Evolutionary conservation across 768 basidiomycete species (phyloP), one percentile per base, ranked within the genome.

Genomic region (Boletus fagicola): DNA sequence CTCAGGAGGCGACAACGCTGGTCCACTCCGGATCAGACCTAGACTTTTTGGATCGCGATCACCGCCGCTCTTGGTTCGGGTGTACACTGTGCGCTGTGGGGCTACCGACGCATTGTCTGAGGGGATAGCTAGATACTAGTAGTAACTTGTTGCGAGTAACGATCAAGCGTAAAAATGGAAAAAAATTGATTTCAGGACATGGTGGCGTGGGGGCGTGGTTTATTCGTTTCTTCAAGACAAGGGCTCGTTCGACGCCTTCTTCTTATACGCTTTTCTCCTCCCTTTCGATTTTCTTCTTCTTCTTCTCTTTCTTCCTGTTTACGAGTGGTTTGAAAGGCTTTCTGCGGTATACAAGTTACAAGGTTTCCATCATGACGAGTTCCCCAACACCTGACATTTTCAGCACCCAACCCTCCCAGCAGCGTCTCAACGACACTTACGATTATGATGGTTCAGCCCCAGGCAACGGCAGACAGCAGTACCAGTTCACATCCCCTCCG

Each of bases 341-440:
- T 57, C 46, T 50, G 44, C n/a, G 49, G 62, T 61, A 30, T 39
- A 51, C 59, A 55, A 57, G 5, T 57, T 56, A 44, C 55, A 57
- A 61, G 48, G 31, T 58, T 58, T 51, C 54, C 58, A 81, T 84
- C 82, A 92, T 92, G 90, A 87, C 88, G 67, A 85, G 76, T 70
- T 83, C 89, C 64, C 86, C 90, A 33, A 75, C 80, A 40, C 90
- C 90, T 62, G 89, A 92, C 77, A 83, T 93, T 65, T 84, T 92
- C 73, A 81, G 81, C 74, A 78, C 82, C 48, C 76, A 76, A 67
- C 69, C 77, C 61, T 77, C 83, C 60, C 85, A 83, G 75, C 87
- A 83, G 86, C 88, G 88, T 82, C 83, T 87, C 80, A 83, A 92
- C 78, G 90, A 92, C 74, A 75, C 78, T 86, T 90, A 90, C 76